Percentiles rank a stretch among this genome's conserved stretches.
Evolutionary conservation across 2,329 filamentous ascomycete species (phyloP).

Genomic region (Claviceps arundinis): DNA sequence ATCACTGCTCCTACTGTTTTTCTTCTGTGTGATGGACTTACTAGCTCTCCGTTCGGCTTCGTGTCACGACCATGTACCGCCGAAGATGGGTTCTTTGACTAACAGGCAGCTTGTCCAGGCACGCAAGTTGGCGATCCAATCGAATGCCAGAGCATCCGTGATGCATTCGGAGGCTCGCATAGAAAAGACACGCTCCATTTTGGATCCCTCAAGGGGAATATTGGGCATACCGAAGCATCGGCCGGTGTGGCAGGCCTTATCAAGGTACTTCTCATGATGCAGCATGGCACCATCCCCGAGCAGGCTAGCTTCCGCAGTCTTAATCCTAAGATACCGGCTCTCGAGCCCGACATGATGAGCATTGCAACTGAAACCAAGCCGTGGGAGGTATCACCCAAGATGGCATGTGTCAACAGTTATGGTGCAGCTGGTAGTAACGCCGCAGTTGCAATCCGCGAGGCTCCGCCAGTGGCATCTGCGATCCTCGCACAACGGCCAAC

Average conservation of each 20-base stretch:
- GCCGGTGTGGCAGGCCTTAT: conserved; percentile 17
- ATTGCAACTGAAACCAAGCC: conserved; percentile 21
- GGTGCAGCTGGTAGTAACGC: conserved; percentile 24
- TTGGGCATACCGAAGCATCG: conserved; percentile 43
- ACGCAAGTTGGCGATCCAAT: conserved; percentile 73
- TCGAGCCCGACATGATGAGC: conserved; percentile 10
- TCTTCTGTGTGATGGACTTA: too few species aligned
- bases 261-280: conserved; percentile 21
- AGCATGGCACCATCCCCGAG: conserved; percentile 12
- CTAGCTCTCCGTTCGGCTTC: too few species aligned
- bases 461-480: conserved; percentile 2
- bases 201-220: conserved; percentile 43
- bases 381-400: conserved; percentile 11
- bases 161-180: conserved; percentile 19
- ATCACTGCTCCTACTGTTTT: neutral
- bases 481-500: neutral
- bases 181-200: neutral
- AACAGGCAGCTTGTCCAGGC: neutral
- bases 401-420: conserved; percentile 22
- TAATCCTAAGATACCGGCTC: conserved; percentile 20
- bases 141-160: conserved; percentile 60
- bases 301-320: conserved; percentile 20
- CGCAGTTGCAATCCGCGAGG: conserved; percentile 11
- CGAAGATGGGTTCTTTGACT: neutral
- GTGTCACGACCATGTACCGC: neutral